A percentile compares a stretch with the other conserved stretches of the same genome.
phyloP scores from a whole-genome alignment of 306 rosid species.

The Casuarina equisetifolia region DNA sequence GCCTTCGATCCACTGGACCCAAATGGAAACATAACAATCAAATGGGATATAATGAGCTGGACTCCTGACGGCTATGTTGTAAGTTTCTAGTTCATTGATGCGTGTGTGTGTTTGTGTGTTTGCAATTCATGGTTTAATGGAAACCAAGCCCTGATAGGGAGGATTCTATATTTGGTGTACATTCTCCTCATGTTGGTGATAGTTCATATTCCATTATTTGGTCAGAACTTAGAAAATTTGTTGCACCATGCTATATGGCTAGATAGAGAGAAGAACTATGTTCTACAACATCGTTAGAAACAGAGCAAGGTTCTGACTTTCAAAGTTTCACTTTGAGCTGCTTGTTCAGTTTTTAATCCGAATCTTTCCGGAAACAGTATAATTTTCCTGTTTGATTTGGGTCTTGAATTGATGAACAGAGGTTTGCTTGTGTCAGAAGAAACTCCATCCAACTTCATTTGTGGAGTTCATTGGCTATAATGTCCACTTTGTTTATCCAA shows the following conservation, averaged over 20 bases:
- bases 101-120: neutral
- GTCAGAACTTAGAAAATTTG: neutral
- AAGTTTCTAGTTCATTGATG: conserved; percentile 29
- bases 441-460: neutral
- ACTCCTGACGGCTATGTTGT: conserved; percentile 77
- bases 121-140: neutral
- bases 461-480: neutral
- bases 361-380: neutral
- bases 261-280: conserved; percentile 2
- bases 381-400: neutral
- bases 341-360: neutral
- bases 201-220: neutral
- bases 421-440: neutral
- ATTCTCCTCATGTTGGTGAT: neutral
- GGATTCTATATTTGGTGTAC: neutral
- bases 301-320: neutral
- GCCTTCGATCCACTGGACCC: conserved; percentile 92
- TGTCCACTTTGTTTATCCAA: neutral
- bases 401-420: neutral
- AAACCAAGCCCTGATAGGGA: neutral
- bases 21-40: conserved; percentile 69
- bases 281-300: neutral
- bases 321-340: neutral
- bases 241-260: neutral
- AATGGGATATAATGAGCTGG: conserved; percentile 79